Conservation (phyloP, 1,139 yeast genomes). For the Candida anutae region DNA sequence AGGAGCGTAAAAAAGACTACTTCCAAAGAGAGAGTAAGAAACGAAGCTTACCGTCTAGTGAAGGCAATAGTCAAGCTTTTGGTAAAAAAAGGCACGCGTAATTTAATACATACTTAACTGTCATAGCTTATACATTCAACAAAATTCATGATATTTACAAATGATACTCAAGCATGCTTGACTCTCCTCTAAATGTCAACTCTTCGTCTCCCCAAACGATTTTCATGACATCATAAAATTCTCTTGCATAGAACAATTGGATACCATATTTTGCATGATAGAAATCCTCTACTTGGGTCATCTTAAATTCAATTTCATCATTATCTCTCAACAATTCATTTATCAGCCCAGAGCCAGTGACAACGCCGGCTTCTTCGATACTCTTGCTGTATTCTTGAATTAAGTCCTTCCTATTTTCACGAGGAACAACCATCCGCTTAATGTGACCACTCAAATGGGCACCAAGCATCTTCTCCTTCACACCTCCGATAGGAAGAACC, state of each 20-base stretch:
- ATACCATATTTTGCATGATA: slow-evolving; percentile 47
- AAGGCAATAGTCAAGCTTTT: slow-evolving; percentile 27
- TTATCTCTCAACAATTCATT: slow-evolving; percentile 33
- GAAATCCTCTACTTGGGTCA: slow-evolving; percentile 40
- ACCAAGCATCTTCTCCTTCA: slow-evolving; percentile 76
- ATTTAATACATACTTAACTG: slow-evolving; percentile 1
- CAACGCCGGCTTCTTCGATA: slow-evolving; percentile 23
- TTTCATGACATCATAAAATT: slow-evolving; percentile 68
- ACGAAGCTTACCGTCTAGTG: slow-evolving; percentile 42
- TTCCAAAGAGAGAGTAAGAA: slow-evolving; percentile 70
- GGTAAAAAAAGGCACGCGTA: slow-evolving; percentile 22
- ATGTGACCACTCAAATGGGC: slow-evolving; percentile 69
- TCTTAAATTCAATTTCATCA: slow-evolving; percentile 19
- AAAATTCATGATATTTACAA: slow-evolving; percentile 10
- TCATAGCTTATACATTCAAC: not conserved
- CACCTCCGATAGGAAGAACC: slow-evolving; percentile 85
- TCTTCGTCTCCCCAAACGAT: slow-evolving; percentile 52
- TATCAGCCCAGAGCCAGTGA: slow-evolving; percentile 10
- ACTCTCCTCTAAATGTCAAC: slow-evolving; percentile 22
- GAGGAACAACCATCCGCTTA: slow-evolving; percentile 57
- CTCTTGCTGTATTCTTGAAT: slow-evolving; percentile 46
- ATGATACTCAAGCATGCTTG: slow-evolving; percentile 31
- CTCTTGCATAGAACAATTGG: slow-evolving; percentile 57
- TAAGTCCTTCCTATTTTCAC: slow-evolving; percentile 62
- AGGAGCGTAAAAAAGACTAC: slow-evolving; percentile 79